Base-by-base conservation (phyloP, 192 early-diverging fungal genomes). In the Lobosporangium transversale region DNA sequence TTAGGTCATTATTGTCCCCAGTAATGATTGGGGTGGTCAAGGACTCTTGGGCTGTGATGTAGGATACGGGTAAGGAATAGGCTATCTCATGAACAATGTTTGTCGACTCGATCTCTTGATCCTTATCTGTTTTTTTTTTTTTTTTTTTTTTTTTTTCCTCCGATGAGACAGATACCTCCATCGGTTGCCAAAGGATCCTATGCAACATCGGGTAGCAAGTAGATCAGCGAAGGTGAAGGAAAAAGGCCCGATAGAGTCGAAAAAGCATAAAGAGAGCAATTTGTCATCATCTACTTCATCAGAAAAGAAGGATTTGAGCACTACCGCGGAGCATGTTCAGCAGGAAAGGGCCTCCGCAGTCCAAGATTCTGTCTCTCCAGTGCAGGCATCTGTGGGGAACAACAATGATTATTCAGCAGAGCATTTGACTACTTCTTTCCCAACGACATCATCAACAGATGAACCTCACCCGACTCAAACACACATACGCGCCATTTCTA, bases 41-140 rank as follows among this genome's bases (percentile, higher is more conserved):
- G 91, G 90, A 26, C 73, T 83, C 14, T 61, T 93, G 23, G 91
- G 91, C 4, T 93, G 91, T 62, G 90, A 90, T 66, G 85, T 92
- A 30, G 90, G 88, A 4, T 92, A 89, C 73, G 90, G 90, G 59
- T 83, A 84, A 47, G 57, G 11, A 50, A 9, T n/a, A 23, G 3
- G 48, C 23, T 5, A 26, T 23, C 4, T 26, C 21, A 24, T 27
- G 8, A 27, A 50, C 29, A n/a, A 20, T 30, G 10, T 35, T 4
- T 2, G 4, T 27, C 29, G 27, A 24, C 27, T 15, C 50, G n/a
- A 20, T 21, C 40, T 53, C 18, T 18, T 1, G 44, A 33, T 18
- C 24, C 2, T 33, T 0, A 21, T 40, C 36, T 12, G 33, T n/a
- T 27, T 36, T 43, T n/a, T n/a, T n/a, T n/a, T n/a, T n/a, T n/a